Base-by-base conservation (phyloP, 768 basidiomycete genomes). In the Kwoniella mangroviensis region DNA sequence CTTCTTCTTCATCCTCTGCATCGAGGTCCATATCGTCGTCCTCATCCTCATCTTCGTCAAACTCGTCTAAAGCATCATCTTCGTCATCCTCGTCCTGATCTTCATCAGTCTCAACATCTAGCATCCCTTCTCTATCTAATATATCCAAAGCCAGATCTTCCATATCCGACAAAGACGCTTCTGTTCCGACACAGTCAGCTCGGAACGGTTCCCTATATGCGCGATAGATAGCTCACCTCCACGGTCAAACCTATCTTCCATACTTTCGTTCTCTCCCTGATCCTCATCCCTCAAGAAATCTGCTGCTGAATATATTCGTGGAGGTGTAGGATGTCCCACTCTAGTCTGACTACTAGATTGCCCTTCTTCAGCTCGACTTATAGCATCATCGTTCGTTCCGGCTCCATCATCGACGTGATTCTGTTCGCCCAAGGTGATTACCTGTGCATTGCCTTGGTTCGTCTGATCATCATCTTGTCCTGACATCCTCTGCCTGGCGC, bases 21-120 rank as follows among this genome's bases (percentile, higher is more conserved):
- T 76, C 71, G 6, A 71, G 67, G 22, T 56, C 53, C 19, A 57
- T 54, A 17, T 74, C 70, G 13, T 61, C 58, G 15, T 67, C 65
- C 3, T 57, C 67, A 6, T 64, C 49, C 42, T 69, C 64, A 19
- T 73, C 70, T 6, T 75, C 71, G 21, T 70, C 71, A 45, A 70
- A 40, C 12, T 75, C 70, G 55, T 73, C 74, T 2, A 61, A 51
- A 22, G 42, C 34, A 7, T 78, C 82, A 34, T 81, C 75, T 4
- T 84, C 78, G 43, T 79, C 81, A 22, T 82, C 81, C 10, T 85
- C 82, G 9, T 77, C 80, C 41, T 73, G 71, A 3, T 77, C 82
- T 52, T 55, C 51, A 41, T 71, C 66, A 53, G 24, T n/a, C 21
- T 67, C 45, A 49, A 21, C 42, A 28, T 67, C 28, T 3, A 70